Conservation (phyloP, 805 yeast genomes). For the Candida railenensis region DNA sequence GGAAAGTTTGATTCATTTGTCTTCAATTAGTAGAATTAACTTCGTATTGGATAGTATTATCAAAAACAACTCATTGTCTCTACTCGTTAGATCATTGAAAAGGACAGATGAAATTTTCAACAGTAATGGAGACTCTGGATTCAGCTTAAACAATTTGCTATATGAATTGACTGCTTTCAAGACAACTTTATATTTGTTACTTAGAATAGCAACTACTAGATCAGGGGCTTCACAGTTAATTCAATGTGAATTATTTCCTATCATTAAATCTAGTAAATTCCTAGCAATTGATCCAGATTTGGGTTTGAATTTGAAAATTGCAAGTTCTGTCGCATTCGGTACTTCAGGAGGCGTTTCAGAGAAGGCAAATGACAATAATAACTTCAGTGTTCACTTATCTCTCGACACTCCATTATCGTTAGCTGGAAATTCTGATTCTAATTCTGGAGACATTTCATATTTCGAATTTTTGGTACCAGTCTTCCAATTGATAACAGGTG, state of each 20-base stretch:
- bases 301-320: constrained; percentile 52
- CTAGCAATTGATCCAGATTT: constrained; percentile 75
- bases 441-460: constrained; percentile 41
- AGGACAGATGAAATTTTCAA: constrained; percentile 64
- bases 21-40: constrained; percentile 49
- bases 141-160: constrained; percentile 53
- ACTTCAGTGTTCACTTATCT: constrained; percentile 45
- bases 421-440: constrained; percentile 11
- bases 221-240: constrained; percentile 75
- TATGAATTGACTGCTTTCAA: constrained; percentile 80
- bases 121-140: constrained; percentile 21
- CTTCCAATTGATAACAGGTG: constrained; percentile 68
- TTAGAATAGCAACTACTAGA: constrained; percentile 73
- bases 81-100: constrained; percentile 66
- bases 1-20: constrained; percentile 61
- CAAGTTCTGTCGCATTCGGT: constrained; percentile 11
- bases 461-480: constrained; percentile 71
- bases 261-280: constrained; percentile 55
- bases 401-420: constrained; percentile 52
- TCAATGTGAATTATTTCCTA: constrained; percentile 69
- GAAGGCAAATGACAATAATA: constrained; percentile 10
- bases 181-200: constrained; percentile 64
- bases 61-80: constrained; percentile 61
- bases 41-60: constrained; percentile 61
- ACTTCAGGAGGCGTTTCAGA: no score